Evolutionary conservation across 768 basidiomycete genomes (phyloP).

Genomic region (Lentinula detonsa): DNA sequence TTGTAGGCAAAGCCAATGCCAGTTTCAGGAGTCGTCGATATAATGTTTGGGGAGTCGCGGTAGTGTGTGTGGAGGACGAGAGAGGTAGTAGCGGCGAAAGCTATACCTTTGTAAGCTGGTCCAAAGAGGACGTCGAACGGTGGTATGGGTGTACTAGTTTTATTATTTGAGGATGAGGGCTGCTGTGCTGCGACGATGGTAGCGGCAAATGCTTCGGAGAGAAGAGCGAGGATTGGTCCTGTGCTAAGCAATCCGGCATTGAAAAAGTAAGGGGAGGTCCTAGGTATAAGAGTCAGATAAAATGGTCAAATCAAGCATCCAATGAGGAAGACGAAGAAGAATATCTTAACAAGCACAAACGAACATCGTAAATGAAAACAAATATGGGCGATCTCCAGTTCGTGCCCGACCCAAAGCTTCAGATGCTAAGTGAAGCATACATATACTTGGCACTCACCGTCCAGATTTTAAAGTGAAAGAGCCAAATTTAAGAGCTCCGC

Average conservation of each 20-base stretch:
- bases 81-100: constrained; percentile 82
- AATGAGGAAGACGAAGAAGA: background rate
- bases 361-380: no score
- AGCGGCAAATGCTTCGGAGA: constrained; percentile 79
- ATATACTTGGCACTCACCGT: constrained; percentile 46
- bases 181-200: constrained; percentile 58
- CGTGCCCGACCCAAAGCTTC: no score
- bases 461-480: constrained; percentile 93
- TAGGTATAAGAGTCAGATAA: constrained; percentile 18
- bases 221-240: constrained; percentile 70
- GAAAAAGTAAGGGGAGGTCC: constrained; percentile 94
- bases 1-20: constrained; percentile 83
- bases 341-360: no score
- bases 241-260: constrained; percentile 87
- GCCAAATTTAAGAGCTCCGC: constrained; percentile 83
- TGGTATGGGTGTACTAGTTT: constrained; percentile 19
- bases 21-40: background rate
- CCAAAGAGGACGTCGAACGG: constrained; percentile 86
- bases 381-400: no score
- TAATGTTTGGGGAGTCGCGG: constrained; percentile 24
- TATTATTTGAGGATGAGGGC: constrained; percentile 11
- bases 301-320: background rate
- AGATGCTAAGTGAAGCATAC: background rate
- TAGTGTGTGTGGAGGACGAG: constrained; percentile 67
- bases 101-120: constrained; percentile 96